phyloP scores from a whole-genome alignment of 2,329 filamentous ascomycete species.

The Fusarium falciforme region DNA sequence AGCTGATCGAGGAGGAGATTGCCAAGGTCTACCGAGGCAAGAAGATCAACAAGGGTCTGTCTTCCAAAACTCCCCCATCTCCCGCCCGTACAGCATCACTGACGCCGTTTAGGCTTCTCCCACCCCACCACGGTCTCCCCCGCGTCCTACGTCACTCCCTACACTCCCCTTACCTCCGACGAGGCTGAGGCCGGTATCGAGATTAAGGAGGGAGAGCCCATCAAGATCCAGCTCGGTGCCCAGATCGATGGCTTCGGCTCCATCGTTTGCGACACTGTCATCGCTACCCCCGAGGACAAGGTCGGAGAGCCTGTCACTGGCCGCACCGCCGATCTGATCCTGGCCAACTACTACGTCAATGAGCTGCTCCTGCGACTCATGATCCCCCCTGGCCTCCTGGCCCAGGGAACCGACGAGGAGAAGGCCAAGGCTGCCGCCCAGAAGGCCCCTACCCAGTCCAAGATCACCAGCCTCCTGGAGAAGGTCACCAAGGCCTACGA shows the following conservation, averaged over 20 bases:
- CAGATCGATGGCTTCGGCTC: constrained; percentile 98
- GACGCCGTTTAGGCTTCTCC: constrained; percentile 73
- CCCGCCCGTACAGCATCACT: constrained; percentile 16
- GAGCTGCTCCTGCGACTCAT: constrained; percentile 93
- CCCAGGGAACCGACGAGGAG: constrained; percentile 89
- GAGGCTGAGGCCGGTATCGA: constrained; percentile 82
- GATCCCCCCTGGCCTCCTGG: constrained; percentile 88
- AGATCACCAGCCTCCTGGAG: constrained; percentile 89
- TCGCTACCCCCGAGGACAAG: constrained; percentile 74
- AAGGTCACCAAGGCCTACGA: constrained; percentile 93
- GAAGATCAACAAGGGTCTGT: constrained; percentile 89
- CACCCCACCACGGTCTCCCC: constrained; percentile 97
- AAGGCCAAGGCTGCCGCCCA: constrained; percentile 88
- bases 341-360: constrained; percentile 95
- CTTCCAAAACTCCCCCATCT: background rate
- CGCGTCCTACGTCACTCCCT: constrained; percentile 93
- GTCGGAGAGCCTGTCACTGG: constrained; percentile 75
- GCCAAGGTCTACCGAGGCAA: constrained; percentile 98
- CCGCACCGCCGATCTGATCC: constrained; percentile 84
- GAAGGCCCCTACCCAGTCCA: constrained; percentile 85
- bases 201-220: constrained; percentile 85
- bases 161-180: constrained; percentile 91
- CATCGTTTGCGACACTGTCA: constrained; percentile 93
- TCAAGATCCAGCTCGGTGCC: constrained; percentile 99
- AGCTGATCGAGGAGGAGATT: constrained; percentile 92